A percentile compares a stretch with the other conserved stretches of the same genome.
These are phyloP conservation scores for Sarocladium strictum DNA, from an alignment of 2,329 filamentous ascomycete species.

Conservation along the genomic window DNA sequence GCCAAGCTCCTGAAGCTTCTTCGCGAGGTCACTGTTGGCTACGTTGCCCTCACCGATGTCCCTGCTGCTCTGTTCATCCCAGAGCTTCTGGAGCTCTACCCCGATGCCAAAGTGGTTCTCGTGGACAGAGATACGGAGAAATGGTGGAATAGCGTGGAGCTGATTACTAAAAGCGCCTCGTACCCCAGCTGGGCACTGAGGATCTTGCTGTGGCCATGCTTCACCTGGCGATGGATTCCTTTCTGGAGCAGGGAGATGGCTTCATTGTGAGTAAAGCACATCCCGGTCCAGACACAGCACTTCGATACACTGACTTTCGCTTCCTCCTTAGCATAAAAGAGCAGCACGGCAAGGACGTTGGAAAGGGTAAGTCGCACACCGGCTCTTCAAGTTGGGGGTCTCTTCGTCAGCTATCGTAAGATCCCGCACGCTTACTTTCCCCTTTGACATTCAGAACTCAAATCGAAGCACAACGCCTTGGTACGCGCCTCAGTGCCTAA, in stretches of 20 bases:
- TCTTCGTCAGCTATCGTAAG: too few species aligned
- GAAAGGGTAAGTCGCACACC: not conserved
- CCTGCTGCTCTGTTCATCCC: slow-evolving; percentile 35
- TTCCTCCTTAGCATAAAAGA: not conserved
- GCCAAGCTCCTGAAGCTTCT: slow-evolving; percentile 24
- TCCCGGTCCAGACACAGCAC: not conserved
- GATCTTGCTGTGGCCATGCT: slow-evolving; percentile 12
- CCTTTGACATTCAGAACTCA: slow-evolving; percentile 4
- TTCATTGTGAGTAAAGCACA: not conserved
- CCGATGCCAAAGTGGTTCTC: slow-evolving; percentile 40
- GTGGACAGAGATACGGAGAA: slow-evolving; percentile 28
- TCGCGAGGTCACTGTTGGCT: slow-evolving; percentile 32
- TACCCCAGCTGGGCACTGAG: slow-evolving; percentile 7
- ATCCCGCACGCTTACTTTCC: too few species aligned
- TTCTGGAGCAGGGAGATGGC: not conserved
- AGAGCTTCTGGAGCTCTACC: slow-evolving; percentile 41
- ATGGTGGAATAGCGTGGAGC: slow-evolving; percentile 28
- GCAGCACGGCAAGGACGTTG: not conserved
- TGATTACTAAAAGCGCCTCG: slow-evolving; percentile 13
- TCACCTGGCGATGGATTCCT: slow-evolving; percentile 12
- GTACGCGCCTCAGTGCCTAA: slow-evolving; percentile 12
- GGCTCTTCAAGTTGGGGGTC: too few species aligned
- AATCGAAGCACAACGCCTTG: slow-evolving; percentile 12
- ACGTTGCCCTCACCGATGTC: slow-evolving; percentile 39
- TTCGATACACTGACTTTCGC: too few species aligned